Conservation (phyloP, 768 basidiomycete species). For the Xanthoconium purpureum region DNA sequence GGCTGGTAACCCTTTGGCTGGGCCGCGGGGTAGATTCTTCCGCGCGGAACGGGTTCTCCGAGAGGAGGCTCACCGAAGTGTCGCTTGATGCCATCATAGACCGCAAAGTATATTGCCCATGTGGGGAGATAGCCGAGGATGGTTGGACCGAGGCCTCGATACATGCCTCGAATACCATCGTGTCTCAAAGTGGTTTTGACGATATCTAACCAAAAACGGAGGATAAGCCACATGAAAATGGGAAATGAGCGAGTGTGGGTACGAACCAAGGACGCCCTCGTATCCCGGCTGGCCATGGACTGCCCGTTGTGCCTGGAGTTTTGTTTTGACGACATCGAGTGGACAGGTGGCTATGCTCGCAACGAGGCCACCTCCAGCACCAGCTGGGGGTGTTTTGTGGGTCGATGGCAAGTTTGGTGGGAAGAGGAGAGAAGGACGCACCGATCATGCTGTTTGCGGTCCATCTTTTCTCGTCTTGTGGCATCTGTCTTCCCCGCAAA, state of each 20-base stretch:
- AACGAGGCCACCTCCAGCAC: conserved; percentile 92
- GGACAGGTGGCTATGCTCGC: conserved; percentile 95
- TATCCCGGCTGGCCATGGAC: conserved; percentile 70
- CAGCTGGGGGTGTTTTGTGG: conserved; percentile 49
- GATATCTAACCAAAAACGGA: conserved; percentile 41
- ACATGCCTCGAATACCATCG: conserved; percentile 84
- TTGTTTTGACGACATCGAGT: conserved; percentile 96
- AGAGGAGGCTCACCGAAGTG: conserved; percentile 68
- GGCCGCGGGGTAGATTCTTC: conserved; percentile 73
- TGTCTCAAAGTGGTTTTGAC: conserved; percentile 52
- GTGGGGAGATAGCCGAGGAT: conserved; percentile 96
- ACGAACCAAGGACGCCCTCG: conserved; percentile 70
- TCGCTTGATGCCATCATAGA: conserved; percentile 94
- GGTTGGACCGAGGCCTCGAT: conserved; percentile 96
- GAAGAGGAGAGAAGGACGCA: conserved; percentile 32
- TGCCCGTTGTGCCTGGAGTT: conserved; percentile 88
- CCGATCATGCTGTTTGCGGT: conserved; percentile 81
- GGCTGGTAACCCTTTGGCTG: conserved; percentile 87
- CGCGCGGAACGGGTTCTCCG: conserved; percentile 33
- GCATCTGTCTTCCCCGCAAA: conserved; percentile 68
- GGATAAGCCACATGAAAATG: conserved; percentile 13
- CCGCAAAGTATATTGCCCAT: conserved; percentile 98
- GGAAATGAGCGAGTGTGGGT: background rate
- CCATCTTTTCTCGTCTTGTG: conserved; percentile 56
- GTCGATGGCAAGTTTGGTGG: background rate